Base-by-base conservation (phyloP, 257 asterid species). In the Nicotiana tabacum region DNA sequence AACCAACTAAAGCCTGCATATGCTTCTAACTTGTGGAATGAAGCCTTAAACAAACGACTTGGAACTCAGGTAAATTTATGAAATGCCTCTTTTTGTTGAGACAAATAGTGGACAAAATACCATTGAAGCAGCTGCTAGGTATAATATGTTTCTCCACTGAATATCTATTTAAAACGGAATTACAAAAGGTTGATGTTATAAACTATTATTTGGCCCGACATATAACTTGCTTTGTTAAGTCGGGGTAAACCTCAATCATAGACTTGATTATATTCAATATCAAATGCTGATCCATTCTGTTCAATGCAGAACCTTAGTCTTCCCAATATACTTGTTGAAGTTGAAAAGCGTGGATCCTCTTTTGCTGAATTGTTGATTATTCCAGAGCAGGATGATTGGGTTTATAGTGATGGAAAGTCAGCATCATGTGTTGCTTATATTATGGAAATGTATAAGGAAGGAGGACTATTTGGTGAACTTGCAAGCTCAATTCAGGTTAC, bases 341-440 rank as follows among this genome's bases (percentile, higher is more conserved):
- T 91, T 76, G 99, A 90, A 88, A 92, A 85, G 87, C 97, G 90
- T 1, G 96, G 98, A 61, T 91, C 93, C 48, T 93, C 98, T 80
- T 95, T 95, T 77, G 99, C 95, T 55, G 89, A 91, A 85, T 80
- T 95, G 62, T 85, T 95, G 90, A 90, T 97, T 11, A 69, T 95
- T 86, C 98, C 99, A 4, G 99, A 95, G 83, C 92, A 87, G 84
- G 99, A 95, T 88, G 81, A 91, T 68, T 95, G 99, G 99, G 92
- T 89, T 24, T 95, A 95, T 57, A 88, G 53, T 13, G 98, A 95
- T 62, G 99, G 99, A 72, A 92, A 92, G 85, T 95, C 99, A 64
- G 66, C 98, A 35, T 93, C 99, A 2, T 94, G 99, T 86, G 91
- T 94, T 85, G 99, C 99, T 85, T 95, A 87, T 86, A 92, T 95